phyloP scores from a whole-genome alignment of 2,329 filamentous ascomycete species.

The Aspergillus ruber region DNA sequence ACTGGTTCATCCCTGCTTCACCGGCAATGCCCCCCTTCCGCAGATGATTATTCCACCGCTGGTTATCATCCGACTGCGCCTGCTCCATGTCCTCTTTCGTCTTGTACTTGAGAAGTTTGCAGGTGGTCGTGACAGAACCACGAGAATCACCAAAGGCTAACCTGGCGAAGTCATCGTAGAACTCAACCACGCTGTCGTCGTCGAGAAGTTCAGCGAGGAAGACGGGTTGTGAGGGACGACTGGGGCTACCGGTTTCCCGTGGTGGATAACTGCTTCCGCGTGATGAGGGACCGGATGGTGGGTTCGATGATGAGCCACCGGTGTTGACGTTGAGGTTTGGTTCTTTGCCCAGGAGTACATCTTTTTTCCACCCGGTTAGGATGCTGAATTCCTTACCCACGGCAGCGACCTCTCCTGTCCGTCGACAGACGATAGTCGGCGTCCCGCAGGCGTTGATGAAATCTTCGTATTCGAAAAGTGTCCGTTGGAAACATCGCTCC shows the following conservation, averaged over 20 bases:
- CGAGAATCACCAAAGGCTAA: constrained; percentile 87
- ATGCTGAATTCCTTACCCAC: constrained; percentile 97
- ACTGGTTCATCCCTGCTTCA: constrained; percentile 66
- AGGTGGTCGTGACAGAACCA: constrained; percentile 74
- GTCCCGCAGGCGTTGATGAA: constrained; percentile 84
- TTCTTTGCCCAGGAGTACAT: constrained; percentile 79
- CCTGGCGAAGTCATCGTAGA: constrained; percentile 91
- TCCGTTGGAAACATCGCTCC: constrained; percentile 94
- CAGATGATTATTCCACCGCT: constrained; percentile 39
- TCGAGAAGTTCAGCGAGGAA: constrained; percentile 90
- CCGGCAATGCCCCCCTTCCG: constrained; percentile 42
- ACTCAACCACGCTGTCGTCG: constrained; percentile 85
- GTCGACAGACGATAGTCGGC: constrained; percentile 82
- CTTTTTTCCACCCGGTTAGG: constrained; percentile 87
- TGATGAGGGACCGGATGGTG: constrained; percentile 36
- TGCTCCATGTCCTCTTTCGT: constrained; percentile 55
- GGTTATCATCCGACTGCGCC: constrained; percentile 41
- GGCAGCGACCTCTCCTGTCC: constrained; percentile 89
- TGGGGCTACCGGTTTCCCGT: constrained; percentile 33
- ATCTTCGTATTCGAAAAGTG: constrained; percentile 86
- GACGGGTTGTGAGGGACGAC: constrained; percentile 64
- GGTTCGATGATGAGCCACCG: constrained; percentile 41
- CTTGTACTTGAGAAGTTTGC: constrained; percentile 84
- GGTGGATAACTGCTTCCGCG: constrained; percentile 47
- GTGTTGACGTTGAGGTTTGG: constrained; percentile 82